Conservation (phyloP, 2,329 filamentous ascomycete genomes). For the Penicillium sp. region DNA sequence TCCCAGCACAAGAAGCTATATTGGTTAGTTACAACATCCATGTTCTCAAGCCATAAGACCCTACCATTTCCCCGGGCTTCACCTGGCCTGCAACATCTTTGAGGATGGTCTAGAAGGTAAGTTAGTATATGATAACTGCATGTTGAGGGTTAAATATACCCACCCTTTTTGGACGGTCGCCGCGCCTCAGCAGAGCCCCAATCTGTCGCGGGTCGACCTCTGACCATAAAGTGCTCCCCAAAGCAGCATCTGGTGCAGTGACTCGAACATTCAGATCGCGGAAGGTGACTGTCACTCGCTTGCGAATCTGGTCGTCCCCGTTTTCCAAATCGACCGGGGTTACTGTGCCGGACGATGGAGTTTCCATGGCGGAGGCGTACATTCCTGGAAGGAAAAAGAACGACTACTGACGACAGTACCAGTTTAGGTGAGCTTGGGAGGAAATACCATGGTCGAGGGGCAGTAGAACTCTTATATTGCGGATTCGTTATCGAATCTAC, state of each 20-base stretch:
- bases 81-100: conserved; percentile 42
- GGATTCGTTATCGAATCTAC: not conserved
- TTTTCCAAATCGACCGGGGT: conserved; percentile 28
- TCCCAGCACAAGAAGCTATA: conserved; percentile 62
- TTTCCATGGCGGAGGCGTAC: conserved; percentile 22
- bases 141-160: not conserved
- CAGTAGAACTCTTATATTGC: conserved; percentile 13
- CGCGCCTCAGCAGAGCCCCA: conserved; percentile 19
- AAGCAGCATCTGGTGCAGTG: conserved; percentile 36
- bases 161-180: conserved; percentile 30
- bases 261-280: conserved; percentile 36
- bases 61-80: conserved; percentile 46
- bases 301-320: conserved; percentile 21
- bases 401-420: not conserved
- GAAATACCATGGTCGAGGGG: not conserved
- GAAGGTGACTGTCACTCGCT: conserved; percentile 38
- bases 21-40: conserved; percentile 1
- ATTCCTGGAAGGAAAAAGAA: not conserved
- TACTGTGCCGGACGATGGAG: conserved; percentile 28
- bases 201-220: conserved; percentile 34
- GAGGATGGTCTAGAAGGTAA: conserved; percentile 36
- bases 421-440: not conserved
- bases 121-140: not conserved
- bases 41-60: not conserved
- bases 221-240: conserved; percentile 36